Base-by-base conservation (phyloP, 192 early-diverging fungal species). In the Podila verticillata region DNA sequence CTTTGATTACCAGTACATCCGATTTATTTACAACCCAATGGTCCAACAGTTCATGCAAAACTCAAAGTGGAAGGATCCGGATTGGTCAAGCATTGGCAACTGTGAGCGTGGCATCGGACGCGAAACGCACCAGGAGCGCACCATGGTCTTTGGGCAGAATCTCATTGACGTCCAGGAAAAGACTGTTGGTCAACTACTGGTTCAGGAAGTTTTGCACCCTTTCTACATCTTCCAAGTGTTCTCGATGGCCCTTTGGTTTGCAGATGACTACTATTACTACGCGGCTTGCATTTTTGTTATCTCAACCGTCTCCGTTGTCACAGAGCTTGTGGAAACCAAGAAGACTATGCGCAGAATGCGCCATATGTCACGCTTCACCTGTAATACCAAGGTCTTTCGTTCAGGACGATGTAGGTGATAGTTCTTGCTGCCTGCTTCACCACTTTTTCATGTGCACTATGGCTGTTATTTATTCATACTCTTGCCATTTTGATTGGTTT, bases 201-300 rank as follows among this genome's bases (percentile, higher is more conserved):
- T 91, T 8, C 91, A 94, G 73, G 94, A 95, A 74, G 86, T 93
- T 20, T 75, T 95, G n/a, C 89, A 95, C 75, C 94, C 94, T 7
- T 95, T 95, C 68, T 94, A 93, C 73, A 85, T 95, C 61, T 95
- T 95, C 64, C 94, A 94, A 73, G 89, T 89, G 2, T 91, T 91
- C 58, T 93, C 91, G 57, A 89, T 95, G 28, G 49, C 90, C 15
- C 85, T 95, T 7, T 95, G 94, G 98, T 93, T 87, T 65, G 65
- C 93, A 20, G 98, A 99, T 68, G 89, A 97, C 73, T 99, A 99
- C 84, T 97, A 97, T 63, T 97, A 97, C 81, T 99, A 98, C 77
- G 98, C 96, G 0, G 83, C 88, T 20, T 97, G 96, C 72, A 98
- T 99, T 62, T 87, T 97, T 66, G 59, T 97, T 17, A 97, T 98